Evolutionary conservation across 176 grass and related monocot genomes (phyloP).

Genomic region (Rhipidocladum racemiflorum): DNA sequence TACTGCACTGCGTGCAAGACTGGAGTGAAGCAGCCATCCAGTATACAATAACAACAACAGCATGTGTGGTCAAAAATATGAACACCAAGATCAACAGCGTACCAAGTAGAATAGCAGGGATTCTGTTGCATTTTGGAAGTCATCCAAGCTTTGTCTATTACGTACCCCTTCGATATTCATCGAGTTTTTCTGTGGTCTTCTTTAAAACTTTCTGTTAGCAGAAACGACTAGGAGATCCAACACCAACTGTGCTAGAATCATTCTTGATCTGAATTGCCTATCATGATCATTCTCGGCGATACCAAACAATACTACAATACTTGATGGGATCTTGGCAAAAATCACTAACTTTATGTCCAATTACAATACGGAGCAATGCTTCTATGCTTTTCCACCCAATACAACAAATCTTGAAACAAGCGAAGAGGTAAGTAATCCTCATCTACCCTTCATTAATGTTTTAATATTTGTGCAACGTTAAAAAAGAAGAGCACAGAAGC

Average conservation of each 20-base stretch:
- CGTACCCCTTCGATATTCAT: neutral
- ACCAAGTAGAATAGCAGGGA: neutral
- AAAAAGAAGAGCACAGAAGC: too few relatives aligned
- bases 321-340: conserved; percentile 21
- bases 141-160: conserved; percentile 31
- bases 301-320: neutral
- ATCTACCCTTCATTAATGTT: too few relatives aligned
- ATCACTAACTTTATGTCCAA: neutral
- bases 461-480: too few relatives aligned
- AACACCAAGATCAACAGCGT: conserved; percentile 24
- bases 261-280: conserved; percentile 32
- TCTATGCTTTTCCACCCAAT: too few relatives aligned
- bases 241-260: neutral
- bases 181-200: conserved; percentile 11
- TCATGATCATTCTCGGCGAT: conserved; percentile 21
- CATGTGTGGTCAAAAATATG: conserved; percentile 26
- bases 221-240: conserved; percentile 17
- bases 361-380: too few relatives aligned
- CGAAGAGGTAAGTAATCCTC: too few relatives aligned
- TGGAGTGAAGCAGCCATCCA: conserved; percentile 26
- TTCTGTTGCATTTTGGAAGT: conserved; percentile 5
- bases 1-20: conserved; percentile 22
- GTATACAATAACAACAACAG: conserved; percentile 36
- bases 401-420: too few relatives aligned
- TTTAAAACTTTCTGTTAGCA: conserved; percentile 7